Conservation (phyloP, 2,329 filamentous ascomycete species). For the Coniochaeta pulveracea region DNA sequence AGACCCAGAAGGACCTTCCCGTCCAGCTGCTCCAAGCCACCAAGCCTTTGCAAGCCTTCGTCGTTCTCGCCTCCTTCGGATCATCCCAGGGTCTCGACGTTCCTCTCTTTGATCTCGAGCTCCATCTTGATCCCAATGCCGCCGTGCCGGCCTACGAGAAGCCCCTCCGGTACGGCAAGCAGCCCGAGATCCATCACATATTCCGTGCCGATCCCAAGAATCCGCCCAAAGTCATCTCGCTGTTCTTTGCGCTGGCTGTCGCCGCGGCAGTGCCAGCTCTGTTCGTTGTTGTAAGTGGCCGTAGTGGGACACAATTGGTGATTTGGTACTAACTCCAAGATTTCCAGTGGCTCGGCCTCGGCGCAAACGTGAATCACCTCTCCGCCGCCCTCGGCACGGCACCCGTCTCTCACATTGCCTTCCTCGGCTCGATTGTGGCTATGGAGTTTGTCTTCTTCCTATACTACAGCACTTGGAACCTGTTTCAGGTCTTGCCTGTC, state of each 20-base stretch:
- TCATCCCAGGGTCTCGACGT: constrained; percentile 54
- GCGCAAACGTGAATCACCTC: constrained; percentile 73
- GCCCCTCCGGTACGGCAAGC: constrained; percentile 73
- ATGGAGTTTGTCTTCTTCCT: constrained; percentile 91
- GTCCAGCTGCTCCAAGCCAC: constrained; percentile 62
- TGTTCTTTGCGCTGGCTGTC: constrained; percentile 66
- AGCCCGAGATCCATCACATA: constrained; percentile 78
- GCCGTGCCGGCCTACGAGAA: constrained; percentile 50
- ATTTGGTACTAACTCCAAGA: constrained; percentile 5
- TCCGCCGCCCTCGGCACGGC: constrained; percentile 63
- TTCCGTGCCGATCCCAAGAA: constrained; percentile 73
- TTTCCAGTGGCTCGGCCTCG: constrained; percentile 64
- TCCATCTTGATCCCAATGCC: constrained; percentile 51
- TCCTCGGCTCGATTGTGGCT: constrained; percentile 75
- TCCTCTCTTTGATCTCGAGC: constrained; percentile 60
- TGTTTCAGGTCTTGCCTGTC: constrained; percentile 79
- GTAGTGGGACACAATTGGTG: background rate
- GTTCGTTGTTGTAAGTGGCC: constrained; percentile 49
- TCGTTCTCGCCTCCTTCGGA: constrained; percentile 83
- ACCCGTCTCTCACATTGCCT: constrained; percentile 70
- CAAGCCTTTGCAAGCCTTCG: constrained; percentile 62
- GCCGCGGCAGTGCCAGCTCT: constrained; percentile 63
- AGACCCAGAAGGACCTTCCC: constrained; percentile 87
- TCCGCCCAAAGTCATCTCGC: constrained; percentile 67
- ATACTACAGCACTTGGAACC: constrained; percentile 86